Evolutionary conservation across 208 protist species (phyloP), one percentile per base, ranked within the genome.

Genomic region (Acanthamoeba triangularis): DNA sequence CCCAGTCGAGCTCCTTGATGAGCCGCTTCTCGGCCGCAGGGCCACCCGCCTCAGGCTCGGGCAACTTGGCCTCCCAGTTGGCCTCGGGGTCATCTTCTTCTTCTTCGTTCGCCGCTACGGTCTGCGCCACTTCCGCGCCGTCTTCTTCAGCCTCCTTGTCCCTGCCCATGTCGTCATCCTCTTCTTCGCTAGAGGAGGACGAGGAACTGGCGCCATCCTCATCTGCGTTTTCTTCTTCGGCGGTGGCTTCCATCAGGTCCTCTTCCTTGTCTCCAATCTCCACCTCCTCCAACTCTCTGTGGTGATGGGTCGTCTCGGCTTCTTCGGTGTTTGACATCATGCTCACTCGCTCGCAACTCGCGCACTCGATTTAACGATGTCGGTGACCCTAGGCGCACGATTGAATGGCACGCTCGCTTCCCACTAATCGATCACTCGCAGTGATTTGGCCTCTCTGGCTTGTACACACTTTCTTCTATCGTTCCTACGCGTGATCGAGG

Each of bases 11-110:
- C 37, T 44, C 63, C 59, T 92, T 67, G 41, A 92, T 69, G 28
- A 92, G 63, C 20, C 59, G 59, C 85, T 92, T 92, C 41, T 92
- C 85, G 18, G 54, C 85, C 16, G 72, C 85, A 37, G 85, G 59
- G 10, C 85, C 85, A 6, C 85, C 85, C 3, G 5, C 61, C 41
- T 67, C 59, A 23, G 85, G 85, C 35, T 92, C 59, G 4, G 85
- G 54, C 85, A 56, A 23, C 59, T 92, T 74, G 59, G 54, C 37
- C 41, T 92, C 85, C 85, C 54, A 92, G 16, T 35, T 56, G 20
- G n/a, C 85, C 59, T 92, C 84, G 25, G 18, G 54, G 84, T 90
- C 59, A 30, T 92, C 85, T 28, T 92, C 85, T 25, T 37, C 84
- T 44, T 69, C 84, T 1, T 90, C 30, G 0, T 49, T 63, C 76